Conservation (phyloP, 1,139 yeast species). For the Hansenula lynferdii region DNA sequence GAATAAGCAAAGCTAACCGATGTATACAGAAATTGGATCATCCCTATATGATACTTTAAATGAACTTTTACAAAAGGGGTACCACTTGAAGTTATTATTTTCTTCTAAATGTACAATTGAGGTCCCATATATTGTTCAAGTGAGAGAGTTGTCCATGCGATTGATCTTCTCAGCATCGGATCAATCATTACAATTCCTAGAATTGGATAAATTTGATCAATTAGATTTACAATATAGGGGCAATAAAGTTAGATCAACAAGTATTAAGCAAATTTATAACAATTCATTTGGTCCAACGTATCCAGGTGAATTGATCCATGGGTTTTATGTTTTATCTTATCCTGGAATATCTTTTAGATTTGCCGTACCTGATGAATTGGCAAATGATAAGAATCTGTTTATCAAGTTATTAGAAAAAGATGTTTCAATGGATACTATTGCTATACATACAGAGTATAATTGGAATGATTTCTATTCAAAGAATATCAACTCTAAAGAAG, state of each 20-base stretch:
- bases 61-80: conserved; percentile 10
- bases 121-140: conserved; percentile 18
- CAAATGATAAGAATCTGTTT: neutral
- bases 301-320: conserved; percentile 43
- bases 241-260: conserved; percentile 9
- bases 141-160: conserved; percentile 22
- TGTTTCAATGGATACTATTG: neutral
- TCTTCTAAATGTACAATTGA: conserved; percentile 21
- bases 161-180: conserved; percentile 37
- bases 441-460: neutral
- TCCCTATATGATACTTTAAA: conserved; percentile 19
- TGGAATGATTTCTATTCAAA: neutral
- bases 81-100: conserved; percentile 26
- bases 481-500: neutral
- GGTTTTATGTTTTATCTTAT: conserved; percentile 35
- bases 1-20: too few species aligned
- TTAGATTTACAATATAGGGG: conserved; percentile 13
- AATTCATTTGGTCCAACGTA: conserved; percentile 60
- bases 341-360: conserved; percentile 46
- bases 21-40: conserved; percentile 16
- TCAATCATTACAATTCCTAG: conserved; percentile 43
- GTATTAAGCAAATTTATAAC: conserved; percentile 38
- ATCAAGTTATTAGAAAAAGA: neutral
- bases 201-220: conserved; percentile 28
- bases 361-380: neutral